Percentiles rank a stretch among this genome's conserved stretches.
Conservation (phyloP, 495 filamentous ascomycete genomes). For the Hypoxylon fuscum region DNA sequence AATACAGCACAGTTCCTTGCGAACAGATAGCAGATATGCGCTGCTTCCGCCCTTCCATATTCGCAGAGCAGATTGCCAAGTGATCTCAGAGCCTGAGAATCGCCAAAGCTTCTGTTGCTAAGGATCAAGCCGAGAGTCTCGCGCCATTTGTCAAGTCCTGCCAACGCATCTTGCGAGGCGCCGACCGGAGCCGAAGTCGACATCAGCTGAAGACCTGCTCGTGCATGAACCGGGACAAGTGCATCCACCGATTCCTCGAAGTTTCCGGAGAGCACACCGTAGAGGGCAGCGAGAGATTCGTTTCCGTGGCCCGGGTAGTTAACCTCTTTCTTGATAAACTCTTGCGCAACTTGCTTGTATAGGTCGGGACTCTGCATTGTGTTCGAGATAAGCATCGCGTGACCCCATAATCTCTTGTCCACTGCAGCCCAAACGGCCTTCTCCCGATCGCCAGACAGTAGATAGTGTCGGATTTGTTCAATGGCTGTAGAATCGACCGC, state of each 20-base stretch:
- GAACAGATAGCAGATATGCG: constrained; percentile 83
- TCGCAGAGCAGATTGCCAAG: constrained; percentile 84
- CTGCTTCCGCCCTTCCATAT: constrained; percentile 89
- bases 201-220: constrained; percentile 90
- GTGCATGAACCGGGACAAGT: constrained; percentile 91
- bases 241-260: constrained; percentile 95
- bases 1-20: constrained; percentile 68
- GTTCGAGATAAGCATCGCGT: constrained; percentile 91
- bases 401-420: constrained; percentile 94
- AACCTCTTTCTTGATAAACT: constrained; percentile 93
- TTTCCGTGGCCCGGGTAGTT: constrained; percentile 77
- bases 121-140: constrained; percentile 88
- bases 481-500: constrained; percentile 71
- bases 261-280: constrained; percentile 93
- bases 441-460: constrained; percentile 84
- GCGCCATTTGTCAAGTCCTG: constrained; percentile 90
- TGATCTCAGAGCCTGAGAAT: constrained; percentile 76
- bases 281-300: constrained; percentile 87
- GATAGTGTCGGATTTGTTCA: constrained; percentile 71
- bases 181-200: constrained; percentile 70
- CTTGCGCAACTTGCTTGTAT: constrained; percentile 92
- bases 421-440: constrained; percentile 94
- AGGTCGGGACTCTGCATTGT: constrained; percentile 68
- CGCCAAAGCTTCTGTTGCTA: constrained; percentile 84
- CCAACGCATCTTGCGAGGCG: constrained; percentile 74